Evolutionary conservation across 1,284 basidiomycete genomes (phyloP).

Genomic region (Pseudomicrostroma phylloplanum): DNA sequence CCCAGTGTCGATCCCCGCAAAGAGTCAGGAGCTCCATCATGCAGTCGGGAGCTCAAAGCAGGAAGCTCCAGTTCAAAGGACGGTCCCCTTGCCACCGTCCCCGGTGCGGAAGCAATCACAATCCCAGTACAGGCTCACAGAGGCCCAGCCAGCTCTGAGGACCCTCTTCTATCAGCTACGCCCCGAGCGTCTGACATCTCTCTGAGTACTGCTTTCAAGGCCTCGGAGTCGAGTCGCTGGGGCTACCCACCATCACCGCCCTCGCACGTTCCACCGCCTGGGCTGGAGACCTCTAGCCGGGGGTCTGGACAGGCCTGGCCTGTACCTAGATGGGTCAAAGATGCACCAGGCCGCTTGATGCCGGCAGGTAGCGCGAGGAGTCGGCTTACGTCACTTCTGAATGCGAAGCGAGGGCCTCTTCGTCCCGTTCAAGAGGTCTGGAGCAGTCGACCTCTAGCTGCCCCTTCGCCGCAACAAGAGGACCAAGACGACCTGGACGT

Average conservation of each 20-base stretch:
- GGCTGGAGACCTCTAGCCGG: neutral
- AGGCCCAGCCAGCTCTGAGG: neutral
- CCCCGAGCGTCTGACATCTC: neutral
- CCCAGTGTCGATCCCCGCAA: slow-evolving; percentile 1
- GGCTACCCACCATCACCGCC: neutral
- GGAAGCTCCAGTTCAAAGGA: no score
- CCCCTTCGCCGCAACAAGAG: neutral
- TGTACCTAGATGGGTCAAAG: neutral
- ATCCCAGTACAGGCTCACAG: neutral
- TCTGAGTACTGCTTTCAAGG: neutral
- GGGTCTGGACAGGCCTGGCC: neutral
- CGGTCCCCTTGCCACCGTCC: no score
- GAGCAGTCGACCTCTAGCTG: slow-evolving; percentile 20
- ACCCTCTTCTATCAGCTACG: neutral
- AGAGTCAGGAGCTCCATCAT: neutral
- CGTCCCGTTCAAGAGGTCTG: neutral
- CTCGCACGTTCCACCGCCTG: neutral
- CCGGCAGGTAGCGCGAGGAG: neutral
- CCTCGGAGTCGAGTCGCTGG: neutral
- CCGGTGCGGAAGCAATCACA: neutral
- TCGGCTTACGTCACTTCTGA: neutral
- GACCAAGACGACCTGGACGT: neutral
- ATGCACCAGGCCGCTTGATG: neutral
- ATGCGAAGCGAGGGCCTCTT: neutral
- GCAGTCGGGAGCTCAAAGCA: no score